These are phyloP conservation scores for Endocarpon pusillum DNA, from an alignment of 495 filamentous ascomycete species.

Conservation along the genomic window DNA sequence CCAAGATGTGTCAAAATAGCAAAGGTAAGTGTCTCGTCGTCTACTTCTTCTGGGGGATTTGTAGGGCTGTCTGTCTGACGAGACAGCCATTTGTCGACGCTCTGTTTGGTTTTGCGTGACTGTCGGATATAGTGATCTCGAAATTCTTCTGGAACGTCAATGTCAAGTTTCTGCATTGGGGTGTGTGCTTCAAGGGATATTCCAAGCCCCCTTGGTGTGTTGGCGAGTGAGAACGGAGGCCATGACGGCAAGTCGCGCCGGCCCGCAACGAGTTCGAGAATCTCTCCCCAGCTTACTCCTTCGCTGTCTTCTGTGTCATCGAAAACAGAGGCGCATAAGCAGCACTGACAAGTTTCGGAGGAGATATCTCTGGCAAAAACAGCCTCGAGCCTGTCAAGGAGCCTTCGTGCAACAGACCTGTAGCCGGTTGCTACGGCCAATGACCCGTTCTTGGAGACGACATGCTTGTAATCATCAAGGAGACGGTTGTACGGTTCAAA, in stretches of 20 bases:
- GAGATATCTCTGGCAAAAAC: slow-evolving; percentile 88
- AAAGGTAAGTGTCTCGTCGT: slow-evolving; percentile 83
- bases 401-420: slow-evolving; percentile 73
- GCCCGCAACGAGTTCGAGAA: slow-evolving; percentile 81
- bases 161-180: slow-evolving; percentile 72
- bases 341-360: slow-evolving; percentile 58
- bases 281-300: slow-evolving; percentile 92
- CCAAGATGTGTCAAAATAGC: slow-evolving; percentile 81
- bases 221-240: slow-evolving; percentile 66
- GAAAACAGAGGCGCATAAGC: slow-evolving; percentile 48
- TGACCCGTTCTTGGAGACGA: slow-evolving; percentile 69
- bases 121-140: slow-evolving; percentile 77
- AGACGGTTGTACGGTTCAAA: slow-evolving; percentile 67
- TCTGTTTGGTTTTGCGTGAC: slow-evolving; percentile 65
- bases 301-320: slow-evolving; percentile 33
- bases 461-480: slow-evolving; percentile 68
- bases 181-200: slow-evolving; percentile 30
- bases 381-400: slow-evolving; percentile 83
- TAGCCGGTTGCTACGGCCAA: slow-evolving; percentile 94
- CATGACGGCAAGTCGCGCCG: slow-evolving; percentile 68
- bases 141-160: slow-evolving; percentile 82
- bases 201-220: slow-evolving; percentile 33
- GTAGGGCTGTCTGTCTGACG: slow-evolving; percentile 53
- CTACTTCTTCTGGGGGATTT: slow-evolving; percentile 65
- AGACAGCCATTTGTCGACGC: slow-evolving; percentile 73